These are phyloP conservation scores for Penicillium silybi DNA, from an alignment of 495 filamentous ascomycete genomes.

Conservation along the genomic window DNA sequence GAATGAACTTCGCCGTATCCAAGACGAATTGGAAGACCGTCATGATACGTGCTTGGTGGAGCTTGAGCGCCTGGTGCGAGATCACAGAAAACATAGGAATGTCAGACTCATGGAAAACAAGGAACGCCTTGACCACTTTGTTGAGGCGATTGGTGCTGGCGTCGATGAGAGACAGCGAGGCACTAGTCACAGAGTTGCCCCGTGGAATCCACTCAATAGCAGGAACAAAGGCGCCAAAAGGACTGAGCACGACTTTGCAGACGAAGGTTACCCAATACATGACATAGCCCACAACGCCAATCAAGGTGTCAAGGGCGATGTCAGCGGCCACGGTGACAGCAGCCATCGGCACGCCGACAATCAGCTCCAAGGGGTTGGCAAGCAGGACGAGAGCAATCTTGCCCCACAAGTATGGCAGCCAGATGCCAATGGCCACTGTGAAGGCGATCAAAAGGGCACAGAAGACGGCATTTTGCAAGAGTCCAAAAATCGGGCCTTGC, in stretches of 20 bases:
- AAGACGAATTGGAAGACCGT: conserved; percentile 19
- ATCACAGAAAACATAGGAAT: conserved; percentile 58
- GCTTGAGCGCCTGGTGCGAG: conserved; percentile 55
- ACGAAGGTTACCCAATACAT: conserved; percentile 51
- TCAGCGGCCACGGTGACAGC: conserved; percentile 68
- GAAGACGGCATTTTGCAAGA: conserved; percentile 93
- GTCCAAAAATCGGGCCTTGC: conserved; percentile 83
- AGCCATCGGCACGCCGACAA: conserved; percentile 65
- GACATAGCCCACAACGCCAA: conserved; percentile 53
- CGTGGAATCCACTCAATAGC: conserved; percentile 36
- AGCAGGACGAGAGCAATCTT: conserved; percentile 75
- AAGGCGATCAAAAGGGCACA: conserved; percentile 83
- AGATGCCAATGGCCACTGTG: conserved; percentile 79
- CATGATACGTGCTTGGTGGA: conserved; percentile 42
- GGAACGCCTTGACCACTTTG: conserved; percentile 42
- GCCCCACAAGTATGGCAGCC: conserved; percentile 86
- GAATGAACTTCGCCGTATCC: conserved; percentile 25
- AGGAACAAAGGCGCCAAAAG: conserved; percentile 40
- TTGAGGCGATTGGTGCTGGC: conserved; percentile 40
- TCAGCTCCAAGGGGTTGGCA: conserved; percentile 68
- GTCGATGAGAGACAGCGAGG: conserved; percentile 46
- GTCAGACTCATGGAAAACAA: conserved; percentile 50
- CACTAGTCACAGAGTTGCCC: conserved; percentile 39
- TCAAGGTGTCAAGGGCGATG: conserved; percentile 58
- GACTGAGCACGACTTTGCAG: conserved; percentile 42